Evolutionary conservation across 208 protist genomes (phyloP).

Genomic region (Histomonas meleagridis): DNA sequence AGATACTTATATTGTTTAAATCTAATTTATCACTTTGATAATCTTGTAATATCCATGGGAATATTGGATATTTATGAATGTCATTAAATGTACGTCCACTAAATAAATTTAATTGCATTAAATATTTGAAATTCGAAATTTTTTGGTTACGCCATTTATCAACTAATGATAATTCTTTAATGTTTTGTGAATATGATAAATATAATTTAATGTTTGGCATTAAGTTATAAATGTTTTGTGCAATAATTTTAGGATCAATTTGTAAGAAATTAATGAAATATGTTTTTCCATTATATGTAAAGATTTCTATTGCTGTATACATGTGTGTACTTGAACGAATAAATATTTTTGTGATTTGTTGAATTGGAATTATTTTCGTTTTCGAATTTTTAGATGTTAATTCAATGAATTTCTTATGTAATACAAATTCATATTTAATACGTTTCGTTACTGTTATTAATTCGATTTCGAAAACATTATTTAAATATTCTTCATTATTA

Average conservation of each 20-base stretch:
- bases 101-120: not conserved
- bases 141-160: not conserved
- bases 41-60: slow-evolving; percentile 36
- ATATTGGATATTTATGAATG: slow-evolving; percentile 19
- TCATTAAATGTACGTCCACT: not conserved
- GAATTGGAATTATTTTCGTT: not conserved
- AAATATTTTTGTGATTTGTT: not conserved
- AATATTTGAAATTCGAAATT: slow-evolving; percentile 33
- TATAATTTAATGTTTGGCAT: too few species aligned
- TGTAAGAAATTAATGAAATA: not conserved
- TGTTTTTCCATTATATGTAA: not conserved
- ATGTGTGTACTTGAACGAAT: not conserved
- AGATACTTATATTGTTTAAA: not conserved
- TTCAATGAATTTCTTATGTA: too few species aligned
- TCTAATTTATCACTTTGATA: not conserved
- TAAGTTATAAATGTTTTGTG: too few species aligned
- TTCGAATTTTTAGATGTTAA: too few species aligned
- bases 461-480: too few species aligned
- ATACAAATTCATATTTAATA: too few species aligned
- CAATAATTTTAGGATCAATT: too few species aligned
- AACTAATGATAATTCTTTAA: too few species aligned
- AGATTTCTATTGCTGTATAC: not conserved
- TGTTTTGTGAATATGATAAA: too few species aligned
- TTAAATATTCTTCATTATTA: too few species aligned
- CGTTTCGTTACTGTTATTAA: too few species aligned